phyloP scores from a whole-genome alignment of 495 filamentous ascomycete genomes.

The Hamigera avellanea region DNA sequence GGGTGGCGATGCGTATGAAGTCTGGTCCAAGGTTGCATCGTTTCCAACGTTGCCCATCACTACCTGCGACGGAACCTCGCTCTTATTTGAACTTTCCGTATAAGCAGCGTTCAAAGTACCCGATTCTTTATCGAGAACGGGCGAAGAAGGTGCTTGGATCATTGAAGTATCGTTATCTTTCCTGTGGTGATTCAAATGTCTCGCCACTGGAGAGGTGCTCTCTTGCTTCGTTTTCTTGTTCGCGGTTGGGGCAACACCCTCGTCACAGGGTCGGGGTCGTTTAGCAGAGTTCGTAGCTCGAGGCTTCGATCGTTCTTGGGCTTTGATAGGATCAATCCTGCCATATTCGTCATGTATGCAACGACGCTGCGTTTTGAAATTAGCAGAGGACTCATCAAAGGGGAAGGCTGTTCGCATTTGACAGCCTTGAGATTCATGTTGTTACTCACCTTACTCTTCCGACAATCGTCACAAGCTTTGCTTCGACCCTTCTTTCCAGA shows the following conservation, averaged over 20 bases:
- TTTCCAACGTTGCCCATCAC: conserved; percentile 8
- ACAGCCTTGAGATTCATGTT: background rate
- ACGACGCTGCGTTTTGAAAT: conserved; percentile 38
- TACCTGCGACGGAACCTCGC: conserved; percentile 6
- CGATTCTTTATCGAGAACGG: conserved; percentile 6
- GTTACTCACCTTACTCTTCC: conserved; percentile 50
- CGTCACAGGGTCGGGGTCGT: conserved; percentile 33
- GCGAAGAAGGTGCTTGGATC: conserved; percentile 4
- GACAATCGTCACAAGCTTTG: conserved; percentile 55
- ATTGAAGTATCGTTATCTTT: conserved; percentile 5
- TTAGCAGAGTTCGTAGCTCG: conserved; percentile 39
- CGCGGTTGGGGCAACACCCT: conserved; percentile 10
- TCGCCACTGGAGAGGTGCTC: conserved; percentile 22
- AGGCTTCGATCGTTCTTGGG: conserved; percentile 46
- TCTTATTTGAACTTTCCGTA: conserved; percentile 2
- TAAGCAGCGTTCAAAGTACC: conserved; percentile 2
- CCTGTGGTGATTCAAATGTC: conserved; percentile 12
- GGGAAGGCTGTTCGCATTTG: background rate
- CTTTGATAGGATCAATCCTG: conserved; percentile 50
- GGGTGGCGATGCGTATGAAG: conserved; percentile 29
- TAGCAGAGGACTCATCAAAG: conserved; percentile 1
- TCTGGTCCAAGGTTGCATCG: conserved; percentile 11
- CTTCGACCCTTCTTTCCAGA: conserved; percentile 42
- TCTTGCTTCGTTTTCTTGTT: conserved; percentile 31
- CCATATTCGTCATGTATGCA: conserved; percentile 59